Evolutionary conservation across 176 grass and related monocot genomes (phyloP).

Genomic region (Calamus simplicifolius): DNA sequence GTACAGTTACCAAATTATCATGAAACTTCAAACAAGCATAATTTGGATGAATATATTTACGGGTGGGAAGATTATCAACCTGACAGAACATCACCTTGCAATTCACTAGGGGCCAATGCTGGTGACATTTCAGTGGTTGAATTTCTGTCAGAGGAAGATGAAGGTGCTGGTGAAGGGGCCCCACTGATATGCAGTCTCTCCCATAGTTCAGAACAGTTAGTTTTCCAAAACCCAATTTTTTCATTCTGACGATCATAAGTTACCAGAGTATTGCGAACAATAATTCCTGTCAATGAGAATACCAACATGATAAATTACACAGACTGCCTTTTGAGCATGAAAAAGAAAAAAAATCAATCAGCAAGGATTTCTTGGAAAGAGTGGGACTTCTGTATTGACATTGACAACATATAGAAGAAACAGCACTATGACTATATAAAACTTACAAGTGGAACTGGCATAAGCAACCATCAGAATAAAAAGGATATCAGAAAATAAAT

Average conservation of each 20-base stretch:
- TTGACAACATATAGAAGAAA: no score
- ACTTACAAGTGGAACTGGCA: no score
- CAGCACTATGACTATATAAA: no score
- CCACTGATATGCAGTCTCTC: slow-evolving; percentile 46
- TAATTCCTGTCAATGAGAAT: slow-evolving; percentile 53
- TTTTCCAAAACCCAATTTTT: slow-evolving; percentile 99
- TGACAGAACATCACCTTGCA: slow-evolving; percentile 33
- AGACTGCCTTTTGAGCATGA: background rate
- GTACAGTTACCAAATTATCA: no score
- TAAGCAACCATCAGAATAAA: no score
- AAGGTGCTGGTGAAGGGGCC: slow-evolving; percentile 52
- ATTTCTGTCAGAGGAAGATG: slow-evolving; percentile 27
- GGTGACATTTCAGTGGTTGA: slow-evolving; percentile 51
- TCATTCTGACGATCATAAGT: slow-evolving; percentile 87
- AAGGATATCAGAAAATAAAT: background rate
- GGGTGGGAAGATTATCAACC: background rate
- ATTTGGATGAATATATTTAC: background rate
- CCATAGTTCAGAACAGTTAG: slow-evolving; percentile 94
- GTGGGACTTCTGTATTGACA: no score
- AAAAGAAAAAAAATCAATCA: background rate
- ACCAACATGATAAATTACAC: slow-evolving; percentile 16
- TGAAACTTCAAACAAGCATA: no score
- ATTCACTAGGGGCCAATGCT: slow-evolving; percentile 59
- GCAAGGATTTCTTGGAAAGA: no score
- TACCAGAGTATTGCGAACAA: slow-evolving; percentile 95